phyloP scores from a whole-genome alignment of 768 basidiomycete genomes.

The Podaxis carcinomalis region DNA sequence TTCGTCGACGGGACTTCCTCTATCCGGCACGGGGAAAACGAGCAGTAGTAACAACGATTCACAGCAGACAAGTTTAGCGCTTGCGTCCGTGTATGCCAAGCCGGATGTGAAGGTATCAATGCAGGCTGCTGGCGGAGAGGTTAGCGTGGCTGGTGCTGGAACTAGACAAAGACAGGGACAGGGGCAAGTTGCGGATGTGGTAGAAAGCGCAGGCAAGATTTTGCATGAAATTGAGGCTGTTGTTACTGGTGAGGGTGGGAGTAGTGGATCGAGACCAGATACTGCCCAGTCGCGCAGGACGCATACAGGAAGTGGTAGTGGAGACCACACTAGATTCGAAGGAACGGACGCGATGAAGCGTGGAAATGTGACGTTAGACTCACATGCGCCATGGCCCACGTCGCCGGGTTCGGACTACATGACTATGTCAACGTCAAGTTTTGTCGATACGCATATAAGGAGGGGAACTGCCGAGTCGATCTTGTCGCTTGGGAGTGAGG shows the following conservation, averaged over 20 bases:
- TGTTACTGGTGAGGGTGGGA: constrained; percentile 30
- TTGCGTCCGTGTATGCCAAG: constrained; percentile 48
- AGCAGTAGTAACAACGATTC: constrained; percentile 10
- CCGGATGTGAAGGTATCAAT: constrained; percentile 53
- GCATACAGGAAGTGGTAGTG: not conserved
- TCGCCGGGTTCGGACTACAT: not conserved
- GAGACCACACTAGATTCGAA: not conserved
- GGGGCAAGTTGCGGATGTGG: constrained; percentile 10
- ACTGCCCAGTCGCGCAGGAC: not conserved
- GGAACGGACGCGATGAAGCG: not conserved
- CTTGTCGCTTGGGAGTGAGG: constrained; percentile 33
- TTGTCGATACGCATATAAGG: constrained; percentile 25
- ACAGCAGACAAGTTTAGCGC: constrained; percentile 25
- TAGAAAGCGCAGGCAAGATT: constrained; percentile 39
- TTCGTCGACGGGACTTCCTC: not conserved
- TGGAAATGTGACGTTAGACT: not conserved
- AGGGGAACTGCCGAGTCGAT: constrained; percentile 37
- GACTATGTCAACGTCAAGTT: constrained; percentile 16
- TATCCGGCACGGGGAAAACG: not conserved
- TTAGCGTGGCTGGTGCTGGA: constrained; percentile 22
- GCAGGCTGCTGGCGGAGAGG: constrained; percentile 46
- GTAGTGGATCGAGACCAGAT: not conserved
- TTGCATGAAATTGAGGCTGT: constrained; percentile 25
- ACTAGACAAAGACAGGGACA: constrained; percentile 19
- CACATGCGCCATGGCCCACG: not conserved